Percentiles rank a stretch among this genome's conserved stretches.
Conservation (phyloP, 352 stramenopile species). For the Pythium biforme region DNA sequence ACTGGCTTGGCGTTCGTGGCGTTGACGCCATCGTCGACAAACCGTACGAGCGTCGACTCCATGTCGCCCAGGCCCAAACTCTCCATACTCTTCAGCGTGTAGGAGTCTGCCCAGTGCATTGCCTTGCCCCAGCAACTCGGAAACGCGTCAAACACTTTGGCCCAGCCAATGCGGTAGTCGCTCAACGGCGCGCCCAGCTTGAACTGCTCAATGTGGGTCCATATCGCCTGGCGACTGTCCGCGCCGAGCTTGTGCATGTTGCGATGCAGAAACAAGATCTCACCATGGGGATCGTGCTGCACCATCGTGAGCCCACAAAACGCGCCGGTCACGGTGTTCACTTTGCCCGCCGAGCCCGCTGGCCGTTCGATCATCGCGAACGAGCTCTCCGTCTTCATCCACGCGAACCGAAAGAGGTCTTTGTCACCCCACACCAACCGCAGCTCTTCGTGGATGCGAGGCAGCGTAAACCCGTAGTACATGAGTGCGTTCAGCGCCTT, state of each 20-base stretch:
- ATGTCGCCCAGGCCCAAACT: conserved; percentile 57
- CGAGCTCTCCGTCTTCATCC: conserved; percentile 30
- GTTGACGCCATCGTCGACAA: conserved; percentile 34
- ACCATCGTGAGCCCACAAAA: conserved; percentile 46
- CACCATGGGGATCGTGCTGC: conserved; percentile 32
- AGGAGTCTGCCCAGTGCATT: conserved; percentile 48
- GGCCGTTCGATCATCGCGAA: conserved; percentile 31
- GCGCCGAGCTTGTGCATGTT: conserved; percentile 24
- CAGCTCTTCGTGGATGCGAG: conserved; percentile 52
- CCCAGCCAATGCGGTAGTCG: conserved; percentile 17
- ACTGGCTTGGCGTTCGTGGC: no score
- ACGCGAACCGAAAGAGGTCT: conserved; percentile 59
- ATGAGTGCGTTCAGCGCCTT: conserved; percentile 61
- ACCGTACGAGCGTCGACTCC: conserved; percentile 47
- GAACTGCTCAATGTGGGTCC: conserved; percentile 31
- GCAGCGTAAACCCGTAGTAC: conserved; percentile 54
- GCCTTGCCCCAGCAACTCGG: conserved; percentile 10
- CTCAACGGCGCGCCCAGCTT: conserved; percentile 3
- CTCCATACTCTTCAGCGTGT: conserved; percentile 59
- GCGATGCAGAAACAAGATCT: conserved; percentile 35
- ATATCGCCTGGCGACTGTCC: conserved; percentile 6
- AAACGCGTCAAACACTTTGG: conserved; percentile 9
- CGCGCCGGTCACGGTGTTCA: conserved; percentile 1
- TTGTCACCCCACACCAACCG: conserved; percentile 79
- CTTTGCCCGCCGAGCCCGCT: conserved; percentile 23